A percentile compares a stretch with the other conserved stretches of the same genome.
phyloP scores from a whole-genome alignment of 352 stramenopile genomes.

The Phytophthora pini region DNA sequence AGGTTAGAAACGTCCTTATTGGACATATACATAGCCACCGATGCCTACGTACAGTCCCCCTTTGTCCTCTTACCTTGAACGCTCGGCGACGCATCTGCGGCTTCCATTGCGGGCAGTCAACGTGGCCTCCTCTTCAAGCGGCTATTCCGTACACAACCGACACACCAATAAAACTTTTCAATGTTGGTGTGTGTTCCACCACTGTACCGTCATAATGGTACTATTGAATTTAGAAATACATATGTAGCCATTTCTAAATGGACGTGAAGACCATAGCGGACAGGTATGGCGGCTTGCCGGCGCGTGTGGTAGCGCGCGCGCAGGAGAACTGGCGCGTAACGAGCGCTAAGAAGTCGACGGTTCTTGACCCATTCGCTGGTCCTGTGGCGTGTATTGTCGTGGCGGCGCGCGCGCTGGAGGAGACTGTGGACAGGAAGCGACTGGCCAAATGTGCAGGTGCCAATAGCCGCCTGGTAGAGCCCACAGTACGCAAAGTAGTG shows the following conservation, averaged over 20 bases:
- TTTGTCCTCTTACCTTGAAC: constrained; percentile 29
- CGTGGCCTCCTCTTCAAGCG: constrained; percentile 15
- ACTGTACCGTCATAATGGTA: no score
- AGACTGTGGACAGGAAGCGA: constrained; percentile 53
- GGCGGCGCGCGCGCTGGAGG: constrained; percentile 54
- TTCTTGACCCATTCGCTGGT: constrained; percentile 43
- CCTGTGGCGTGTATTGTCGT: constrained; percentile 75
- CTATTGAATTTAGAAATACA: no score
- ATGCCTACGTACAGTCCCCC: constrained; percentile 10
- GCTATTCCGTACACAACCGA: constrained; percentile 7
- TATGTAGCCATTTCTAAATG: constrained; percentile 38
- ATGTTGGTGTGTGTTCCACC: no score
- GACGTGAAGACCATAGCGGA: constrained; percentile 54
- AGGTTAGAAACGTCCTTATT: not conserved
- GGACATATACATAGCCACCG: not conserved
- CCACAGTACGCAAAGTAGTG: constrained; percentile 59
- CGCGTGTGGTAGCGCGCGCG: constrained; percentile 52
- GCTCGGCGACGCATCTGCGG: constrained; percentile 8
- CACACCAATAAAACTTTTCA: constrained; percentile 2
- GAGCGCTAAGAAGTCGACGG: constrained; percentile 48
- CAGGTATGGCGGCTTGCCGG: constrained; percentile 64
- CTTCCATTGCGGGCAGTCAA: constrained; percentile 24
- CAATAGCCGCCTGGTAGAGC: constrained; percentile 49
- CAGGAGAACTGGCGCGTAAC: constrained; percentile 64
- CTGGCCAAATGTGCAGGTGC: constrained; percentile 51